phyloP scores from a whole-genome alignment of 2,329 filamentous ascomycete species.

The Apiospora aurea region DNA sequence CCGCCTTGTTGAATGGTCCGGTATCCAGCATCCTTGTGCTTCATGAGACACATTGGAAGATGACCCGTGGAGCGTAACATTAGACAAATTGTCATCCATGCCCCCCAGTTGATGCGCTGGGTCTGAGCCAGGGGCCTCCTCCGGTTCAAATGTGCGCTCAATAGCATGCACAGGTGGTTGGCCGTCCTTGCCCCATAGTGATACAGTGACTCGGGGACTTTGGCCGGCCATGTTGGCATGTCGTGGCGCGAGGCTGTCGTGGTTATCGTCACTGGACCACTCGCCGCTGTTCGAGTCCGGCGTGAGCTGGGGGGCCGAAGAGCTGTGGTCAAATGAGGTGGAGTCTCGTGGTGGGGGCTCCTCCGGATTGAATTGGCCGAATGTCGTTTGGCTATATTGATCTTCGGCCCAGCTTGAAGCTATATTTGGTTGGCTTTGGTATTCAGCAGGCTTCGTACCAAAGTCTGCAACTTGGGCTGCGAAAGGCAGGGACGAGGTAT shows the following conservation, averaged over 20 bases:
- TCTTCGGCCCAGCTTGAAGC: neutral
- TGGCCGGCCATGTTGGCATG: slow-evolving; percentile 51
- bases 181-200: slow-evolving; percentile 58
- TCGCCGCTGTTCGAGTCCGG: slow-evolving; percentile 58
- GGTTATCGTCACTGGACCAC: slow-evolving; percentile 53
- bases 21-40: slow-evolving; percentile 50
- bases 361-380: neutral
- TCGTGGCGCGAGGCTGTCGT: slow-evolving; percentile 53
- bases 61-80: slow-evolving; percentile 32
- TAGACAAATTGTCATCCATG: slow-evolving; percentile 48
- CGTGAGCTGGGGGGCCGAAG: slow-evolving; percentile 51
- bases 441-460: slow-evolving; percentile 46
- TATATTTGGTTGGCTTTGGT: slow-evolving; percentile 32
- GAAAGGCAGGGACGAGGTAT: neutral
- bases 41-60: slow-evolving; percentile 45
- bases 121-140: slow-evolving; percentile 40
- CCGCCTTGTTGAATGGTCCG: slow-evolving; percentile 48
- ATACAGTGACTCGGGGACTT: slow-evolving; percentile 64
- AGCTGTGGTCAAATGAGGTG: slow-evolving; percentile 36
- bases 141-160: slow-evolving; percentile 47
- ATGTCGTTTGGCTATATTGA: neutral
- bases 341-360: slow-evolving; percentile 8
- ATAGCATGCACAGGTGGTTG: slow-evolving; percentile 45
- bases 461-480: neutral
- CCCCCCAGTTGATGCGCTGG: slow-evolving; percentile 45